Base-by-base conservation (phyloP, 805 yeast genomes). In the Saccharomycopsis fermentans region DNA sequence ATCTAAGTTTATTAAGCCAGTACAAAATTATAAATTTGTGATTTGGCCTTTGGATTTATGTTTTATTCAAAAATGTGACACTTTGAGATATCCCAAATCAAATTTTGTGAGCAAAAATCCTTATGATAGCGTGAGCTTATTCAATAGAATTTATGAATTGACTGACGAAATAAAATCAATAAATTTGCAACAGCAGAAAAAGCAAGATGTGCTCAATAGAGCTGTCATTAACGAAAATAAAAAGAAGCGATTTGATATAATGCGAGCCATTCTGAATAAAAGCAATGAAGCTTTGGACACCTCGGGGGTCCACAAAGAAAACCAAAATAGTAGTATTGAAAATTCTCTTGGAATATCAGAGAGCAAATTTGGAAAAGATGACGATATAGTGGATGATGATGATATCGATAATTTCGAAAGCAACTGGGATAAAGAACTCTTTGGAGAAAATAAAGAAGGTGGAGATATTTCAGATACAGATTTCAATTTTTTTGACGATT, bases 31-130 rank as follows among this genome's bases (percentile, higher is more conserved):
- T 29, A 83, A 83, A 65, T 81, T 75, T 58, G 78, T 87, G 1
- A 69, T 81, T 51, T 87, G 95, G 95, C 95, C 95, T 0, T 70
- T 84, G 65, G 80, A 79, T 52, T 70, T 87, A 21, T 84, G 91
- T 65, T 73, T 80, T 58, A 72, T 81, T 4, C 94, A 87, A 65
- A 71, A 76, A 57, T 80, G 65, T 1, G 62, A 53, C 14, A 32
- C 35, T 4, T 21, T 43, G 24, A 43, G 50, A 43, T 56, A 37
- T 34, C 36, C 54, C 6, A 32, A 50, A 27, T n/a, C 53, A 26
- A 53, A 14, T 26, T 48, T 21, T 24, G 19, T 39, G 1, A 35
- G 35, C 48, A 48, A 21, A n/a, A 34, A 47, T 9, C 26, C 50
- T 21, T 43, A 43, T 24, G 50, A 43, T 9, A 43, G 50, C 50